Conservation (phyloP, 2,329 filamentous ascomycete genomes). For the Penicillium sp. region DNA sequence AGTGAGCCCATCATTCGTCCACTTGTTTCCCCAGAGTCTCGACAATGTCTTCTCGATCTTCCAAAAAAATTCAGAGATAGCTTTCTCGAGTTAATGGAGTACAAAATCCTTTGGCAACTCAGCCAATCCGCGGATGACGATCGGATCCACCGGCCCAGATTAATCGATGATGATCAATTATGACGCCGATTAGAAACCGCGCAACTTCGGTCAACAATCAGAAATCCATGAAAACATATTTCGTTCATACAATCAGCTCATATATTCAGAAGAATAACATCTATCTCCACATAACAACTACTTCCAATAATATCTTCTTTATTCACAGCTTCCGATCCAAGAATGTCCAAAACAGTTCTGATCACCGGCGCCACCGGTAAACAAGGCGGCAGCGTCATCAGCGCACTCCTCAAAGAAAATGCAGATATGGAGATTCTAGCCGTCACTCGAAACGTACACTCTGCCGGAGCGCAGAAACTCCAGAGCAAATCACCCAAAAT, state of each 20-base stretch:
- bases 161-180: background rate
- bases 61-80: background rate
- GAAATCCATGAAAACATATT: background rate
- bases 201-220: background rate
- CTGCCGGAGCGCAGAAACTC: constrained; percentile 53
- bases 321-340: background rate
- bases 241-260: background rate
- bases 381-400: constrained; percentile 41
- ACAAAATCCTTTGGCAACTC: background rate
- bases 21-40: no score
- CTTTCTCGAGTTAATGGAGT: background rate
- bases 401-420: constrained; percentile 29
- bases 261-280: background rate
- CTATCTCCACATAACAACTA: background rate
- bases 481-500: constrained; percentile 48
- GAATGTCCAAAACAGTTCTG: constrained; percentile 26
- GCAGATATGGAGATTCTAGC: constrained; percentile 56
- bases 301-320: background rate
- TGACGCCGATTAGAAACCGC: background rate
- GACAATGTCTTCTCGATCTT: background rate
- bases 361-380: constrained; percentile 45
- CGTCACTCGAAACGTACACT: constrained; percentile 59
- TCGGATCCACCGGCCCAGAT: background rate
- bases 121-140: background rate
- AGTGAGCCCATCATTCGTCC: no score